Conservation (phyloP, 345 rosid species). For the Populus euphratica region DNA sequence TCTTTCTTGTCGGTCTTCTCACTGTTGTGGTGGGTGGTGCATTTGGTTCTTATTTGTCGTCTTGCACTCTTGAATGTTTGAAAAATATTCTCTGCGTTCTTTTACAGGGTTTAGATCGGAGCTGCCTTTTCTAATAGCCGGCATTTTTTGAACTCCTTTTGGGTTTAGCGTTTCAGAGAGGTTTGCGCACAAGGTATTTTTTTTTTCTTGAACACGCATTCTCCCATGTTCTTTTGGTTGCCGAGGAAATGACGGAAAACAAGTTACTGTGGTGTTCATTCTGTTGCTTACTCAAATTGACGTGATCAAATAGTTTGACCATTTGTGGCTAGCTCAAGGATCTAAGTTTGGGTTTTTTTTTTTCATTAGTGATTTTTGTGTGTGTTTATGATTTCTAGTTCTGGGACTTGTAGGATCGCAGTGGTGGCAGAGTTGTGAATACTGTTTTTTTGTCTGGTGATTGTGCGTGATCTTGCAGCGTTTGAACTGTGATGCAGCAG, state of each 20-base stretch:
- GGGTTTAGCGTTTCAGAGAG: slow-evolving; percentile 15
- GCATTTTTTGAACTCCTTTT: slow-evolving; percentile 24
- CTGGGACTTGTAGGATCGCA: background rate
- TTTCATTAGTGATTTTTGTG: background rate
- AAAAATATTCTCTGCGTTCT: slow-evolving; percentile 7
- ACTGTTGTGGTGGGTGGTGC: slow-evolving; percentile 16
- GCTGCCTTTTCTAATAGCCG: slow-evolving; percentile 3
- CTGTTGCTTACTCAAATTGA: slow-evolving; percentile 5
- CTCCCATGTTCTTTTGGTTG: slow-evolving; percentile 11
- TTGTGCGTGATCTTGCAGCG: slow-evolving; percentile 1
- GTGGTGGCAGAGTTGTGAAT: background rate
- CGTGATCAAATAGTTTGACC: slow-evolving; percentile 8
- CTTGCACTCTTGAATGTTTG: slow-evolving; percentile 21
- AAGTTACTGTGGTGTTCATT: slow-evolving; percentile 25
- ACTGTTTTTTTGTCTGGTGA: background rate
- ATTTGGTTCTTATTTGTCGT: slow-evolving; percentile 23
- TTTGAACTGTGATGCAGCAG: slow-evolving; percentile 32
- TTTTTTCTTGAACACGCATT: background rate
- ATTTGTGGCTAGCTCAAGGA: background rate
- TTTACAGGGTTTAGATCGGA: slow-evolving; percentile 42
- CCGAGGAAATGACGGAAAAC: slow-evolving; percentile 6
- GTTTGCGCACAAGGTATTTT: slow-evolving; percentile 25
- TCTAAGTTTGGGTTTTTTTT: background rate
- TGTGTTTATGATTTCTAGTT: background rate
- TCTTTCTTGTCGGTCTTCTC: slow-evolving; percentile 8